These are phyloP conservation scores for Bidens hawaiensis DNA, from an alignment of 140 eudicot species.

Conservation along the genomic window DNA sequence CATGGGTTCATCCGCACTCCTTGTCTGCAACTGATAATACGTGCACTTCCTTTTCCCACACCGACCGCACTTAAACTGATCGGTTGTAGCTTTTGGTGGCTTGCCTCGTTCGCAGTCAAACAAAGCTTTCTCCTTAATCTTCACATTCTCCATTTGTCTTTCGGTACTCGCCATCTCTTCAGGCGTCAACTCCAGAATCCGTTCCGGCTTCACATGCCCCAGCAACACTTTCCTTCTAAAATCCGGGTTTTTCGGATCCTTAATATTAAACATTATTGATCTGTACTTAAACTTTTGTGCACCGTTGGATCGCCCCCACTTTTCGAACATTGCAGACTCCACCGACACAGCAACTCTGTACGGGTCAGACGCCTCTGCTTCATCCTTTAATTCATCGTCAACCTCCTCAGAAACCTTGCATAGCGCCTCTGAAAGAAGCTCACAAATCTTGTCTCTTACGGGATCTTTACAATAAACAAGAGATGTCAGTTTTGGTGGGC, in stretches of 20 bases:
- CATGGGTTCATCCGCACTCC: slow-evolving; percentile 99
- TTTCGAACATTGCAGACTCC: slow-evolving; percentile 78
- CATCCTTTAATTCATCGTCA: slow-evolving; percentile 43
- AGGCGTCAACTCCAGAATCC: slow-evolving; percentile 49
- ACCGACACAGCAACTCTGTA: slow-evolving; percentile 66
- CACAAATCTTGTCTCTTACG: slow-evolving; percentile 61
- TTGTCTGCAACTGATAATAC: slow-evolving; percentile 89
- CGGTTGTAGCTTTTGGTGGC: slow-evolving; percentile 66
- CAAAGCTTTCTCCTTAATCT: slow-evolving; percentile 68
- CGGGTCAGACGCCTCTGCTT: slow-evolving; percentile 54
- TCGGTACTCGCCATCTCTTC: slow-evolving; percentile 92
- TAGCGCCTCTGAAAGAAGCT: slow-evolving; percentile 74
- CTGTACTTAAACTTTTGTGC: slow-evolving; percentile 68
- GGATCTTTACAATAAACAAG: slow-evolving; percentile 57
- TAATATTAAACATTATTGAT: slow-evolving; percentile 73
- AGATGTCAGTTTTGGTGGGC: slow-evolving; percentile 59
- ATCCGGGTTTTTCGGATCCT: slow-evolving; percentile 84
- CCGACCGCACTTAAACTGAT: slow-evolving; percentile 68
- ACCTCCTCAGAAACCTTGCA: slow-evolving; percentile 56
- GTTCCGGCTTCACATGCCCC: slow-evolving; percentile 58
- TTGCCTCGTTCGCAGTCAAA: slow-evolving; percentile 73
- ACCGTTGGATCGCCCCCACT: slow-evolving; percentile 69
- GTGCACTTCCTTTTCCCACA: slow-evolving; percentile 72
- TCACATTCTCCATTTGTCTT: slow-evolving; percentile 47
- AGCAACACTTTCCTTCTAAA: slow-evolving; percentile 69